These are phyloP conservation scores for Austroboletus novae-zelandiae DNA, from an alignment of 1,284 basidiomycete genomes.

Conservation along the genomic window DNA sequence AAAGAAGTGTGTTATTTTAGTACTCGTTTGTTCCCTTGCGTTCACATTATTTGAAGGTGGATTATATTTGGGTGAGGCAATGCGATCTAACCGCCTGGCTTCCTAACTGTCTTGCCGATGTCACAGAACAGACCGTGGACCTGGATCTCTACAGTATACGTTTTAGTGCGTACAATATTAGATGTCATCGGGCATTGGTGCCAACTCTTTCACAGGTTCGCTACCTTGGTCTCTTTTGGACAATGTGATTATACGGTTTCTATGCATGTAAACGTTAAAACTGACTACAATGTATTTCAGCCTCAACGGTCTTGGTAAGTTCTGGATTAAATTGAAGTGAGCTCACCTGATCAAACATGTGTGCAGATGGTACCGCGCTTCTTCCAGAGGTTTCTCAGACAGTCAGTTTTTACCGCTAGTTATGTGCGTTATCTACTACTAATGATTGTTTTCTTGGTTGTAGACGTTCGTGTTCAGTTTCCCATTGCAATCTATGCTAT, in stretches of 20 bases:
- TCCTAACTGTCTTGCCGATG: background rate
- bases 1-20: no score
- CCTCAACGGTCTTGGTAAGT: background rate
- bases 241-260: background rate
- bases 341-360: background rate
- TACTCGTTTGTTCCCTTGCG: no score
- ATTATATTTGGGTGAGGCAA: background rate
- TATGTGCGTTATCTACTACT: background rate
- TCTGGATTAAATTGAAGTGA: background rate
- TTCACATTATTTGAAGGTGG: background rate
- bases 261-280: background rate
- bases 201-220: background rate
- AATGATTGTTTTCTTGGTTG: background rate
- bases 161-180: background rate
- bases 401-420: background rate
- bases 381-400: background rate
- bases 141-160: background rate
- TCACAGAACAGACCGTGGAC: background rate
- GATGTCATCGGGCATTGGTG: background rate
- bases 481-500: background rate
- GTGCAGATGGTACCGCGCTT: background rate
- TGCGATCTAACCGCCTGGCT: background rate
- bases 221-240: background rate
- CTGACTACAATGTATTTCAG: background rate
- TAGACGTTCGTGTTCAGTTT: background rate